These are phyloP conservation scores for Teunomyces pallodes DNA, from an alignment of 805 yeast species.

Conservation along the genomic window DNA sequence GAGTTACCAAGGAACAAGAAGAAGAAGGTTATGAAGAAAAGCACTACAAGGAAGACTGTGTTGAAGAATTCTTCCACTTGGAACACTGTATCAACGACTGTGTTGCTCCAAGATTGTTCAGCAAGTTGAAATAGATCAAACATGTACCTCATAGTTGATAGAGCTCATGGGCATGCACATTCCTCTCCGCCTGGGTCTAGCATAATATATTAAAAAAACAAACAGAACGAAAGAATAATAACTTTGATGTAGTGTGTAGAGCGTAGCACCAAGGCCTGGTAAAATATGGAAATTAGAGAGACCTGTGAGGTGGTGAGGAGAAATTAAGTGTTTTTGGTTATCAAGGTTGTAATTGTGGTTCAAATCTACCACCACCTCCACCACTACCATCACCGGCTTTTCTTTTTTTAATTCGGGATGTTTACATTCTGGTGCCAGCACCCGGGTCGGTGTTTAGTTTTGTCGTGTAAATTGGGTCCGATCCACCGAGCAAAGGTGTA, in stretches of 20 bases:
- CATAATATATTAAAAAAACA: neutral
- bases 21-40: conserved; percentile 79
- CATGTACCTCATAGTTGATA: conserved; percentile 1
- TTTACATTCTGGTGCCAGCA: neutral
- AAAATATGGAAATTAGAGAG: no score
- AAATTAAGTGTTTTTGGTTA: neutral
- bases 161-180: conserved; percentile 2
- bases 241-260: neutral
- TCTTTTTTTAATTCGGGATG: neutral
- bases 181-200: conserved; percentile 3
- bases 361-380: no score
- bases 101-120: conserved; percentile 86
- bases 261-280: neutral
- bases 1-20: conserved; percentile 85
- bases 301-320: neutral
- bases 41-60: conserved; percentile 92
- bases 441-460: neutral
- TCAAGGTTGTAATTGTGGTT: no score
- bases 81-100: conserved; percentile 91
- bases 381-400: no score
- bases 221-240: neutral
- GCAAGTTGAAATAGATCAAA: conserved; percentile 68
- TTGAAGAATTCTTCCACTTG: conserved; percentile 96
- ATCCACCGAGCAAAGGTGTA: neutral
- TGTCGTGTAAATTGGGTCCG: neutral